Evolutionary conservation across 345 rosid species (phyloP).

Genomic region (Fremontodendron californicum): DNA sequence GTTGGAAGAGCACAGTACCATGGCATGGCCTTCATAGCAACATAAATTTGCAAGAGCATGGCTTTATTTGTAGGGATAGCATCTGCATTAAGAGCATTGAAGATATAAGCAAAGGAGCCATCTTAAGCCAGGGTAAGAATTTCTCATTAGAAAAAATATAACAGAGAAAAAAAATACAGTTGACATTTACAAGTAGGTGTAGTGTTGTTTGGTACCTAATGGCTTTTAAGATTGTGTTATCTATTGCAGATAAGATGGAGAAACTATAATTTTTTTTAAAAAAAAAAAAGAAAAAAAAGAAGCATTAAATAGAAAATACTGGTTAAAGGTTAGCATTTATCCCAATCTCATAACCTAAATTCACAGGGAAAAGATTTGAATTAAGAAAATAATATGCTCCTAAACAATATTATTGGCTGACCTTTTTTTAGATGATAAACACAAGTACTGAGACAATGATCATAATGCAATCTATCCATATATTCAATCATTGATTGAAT

Average conservation of each 20-base stretch:
- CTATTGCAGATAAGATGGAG: not conserved
- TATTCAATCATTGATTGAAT: not conserved
- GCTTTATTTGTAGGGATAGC: constrained; percentile 82
- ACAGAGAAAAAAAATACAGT: not conserved
- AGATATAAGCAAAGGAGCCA: constrained; percentile 5
- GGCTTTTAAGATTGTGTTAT: not conserved
- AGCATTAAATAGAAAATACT: not conserved
- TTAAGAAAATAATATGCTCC: too few species aligned
- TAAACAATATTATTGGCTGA: not conserved
- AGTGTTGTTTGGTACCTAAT: not conserved
- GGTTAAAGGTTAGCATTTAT: not conserved
- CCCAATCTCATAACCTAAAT: not conserved
- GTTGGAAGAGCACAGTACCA: constrained; percentile 85
- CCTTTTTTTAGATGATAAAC: not conserved
- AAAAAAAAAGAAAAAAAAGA: not conserved
- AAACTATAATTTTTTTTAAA: not conserved
- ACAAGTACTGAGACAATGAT: not conserved
- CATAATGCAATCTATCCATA: not conserved
- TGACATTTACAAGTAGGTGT: not conserved
- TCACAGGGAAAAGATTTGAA: not conserved
- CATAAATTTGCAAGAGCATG: constrained; percentile 82
- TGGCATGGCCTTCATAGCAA: constrained; percentile 95
- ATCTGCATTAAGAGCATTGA: constrained; percentile 45
- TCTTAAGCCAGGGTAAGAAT: not conserved
- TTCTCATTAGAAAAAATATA: not conserved